phyloP scores from a whole-genome alignment of 441 rosid species.

The Populus hybrid region DNA sequence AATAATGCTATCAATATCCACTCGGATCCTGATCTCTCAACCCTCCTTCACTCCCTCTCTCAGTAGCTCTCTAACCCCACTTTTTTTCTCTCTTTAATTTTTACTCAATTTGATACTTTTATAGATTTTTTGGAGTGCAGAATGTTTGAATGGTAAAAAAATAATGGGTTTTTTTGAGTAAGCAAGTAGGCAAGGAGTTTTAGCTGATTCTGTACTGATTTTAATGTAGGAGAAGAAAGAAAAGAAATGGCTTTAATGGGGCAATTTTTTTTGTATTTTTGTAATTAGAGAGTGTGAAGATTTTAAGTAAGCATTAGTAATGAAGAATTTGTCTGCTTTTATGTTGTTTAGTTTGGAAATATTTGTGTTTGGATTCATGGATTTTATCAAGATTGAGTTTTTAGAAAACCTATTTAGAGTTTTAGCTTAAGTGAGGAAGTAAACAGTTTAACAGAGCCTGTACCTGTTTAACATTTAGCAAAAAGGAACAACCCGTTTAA shows the following conservation, averaged over 20 bases:
- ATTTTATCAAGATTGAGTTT: neutral
- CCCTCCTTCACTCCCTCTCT: constrained; percentile 62
- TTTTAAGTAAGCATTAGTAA: neutral
- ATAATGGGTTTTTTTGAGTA: neutral
- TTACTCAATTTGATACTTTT: neutral
- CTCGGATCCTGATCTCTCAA: constrained; percentile 65
- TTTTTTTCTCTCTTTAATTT: neutral
- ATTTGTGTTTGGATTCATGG: neutral
- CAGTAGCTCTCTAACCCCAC: constrained; percentile 32
- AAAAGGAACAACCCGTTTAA: too few species aligned
- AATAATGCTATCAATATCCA: constrained; percentile 40
- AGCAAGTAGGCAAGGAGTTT: neutral
- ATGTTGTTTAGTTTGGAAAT: neutral
- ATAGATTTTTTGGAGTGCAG: neutral
- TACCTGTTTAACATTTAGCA: neutral
- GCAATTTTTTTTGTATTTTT: neutral
- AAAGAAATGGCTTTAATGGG: neutral
- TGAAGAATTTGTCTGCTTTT: neutral
- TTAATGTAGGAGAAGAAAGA: neutral
- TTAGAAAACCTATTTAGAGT: neutral
- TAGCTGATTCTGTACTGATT: neutral
- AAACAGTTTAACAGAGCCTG: neutral
- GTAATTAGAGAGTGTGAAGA: neutral
- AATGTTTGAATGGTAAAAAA: neutral
- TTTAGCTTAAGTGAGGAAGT: neutral